These are phyloP conservation scores for Immersiporthe knoxdaviesiana DNA, from an alignment of 2,329 filamentous ascomycete species.

Conservation along the genomic window DNA sequence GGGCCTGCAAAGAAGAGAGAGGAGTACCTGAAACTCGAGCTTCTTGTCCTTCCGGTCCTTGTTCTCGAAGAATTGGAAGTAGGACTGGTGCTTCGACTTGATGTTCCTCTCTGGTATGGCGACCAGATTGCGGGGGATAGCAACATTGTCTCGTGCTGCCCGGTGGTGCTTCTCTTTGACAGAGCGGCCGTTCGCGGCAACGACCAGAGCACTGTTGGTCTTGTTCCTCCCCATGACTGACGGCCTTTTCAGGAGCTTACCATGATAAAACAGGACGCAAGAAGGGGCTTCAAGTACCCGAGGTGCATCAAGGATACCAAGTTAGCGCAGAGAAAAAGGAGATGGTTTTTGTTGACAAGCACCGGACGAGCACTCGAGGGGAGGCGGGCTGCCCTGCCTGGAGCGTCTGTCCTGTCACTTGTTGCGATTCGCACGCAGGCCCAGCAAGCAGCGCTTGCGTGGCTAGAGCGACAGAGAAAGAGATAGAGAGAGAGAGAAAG, in stretches of 20 bases:
- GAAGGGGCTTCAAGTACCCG: conserved; percentile 52
- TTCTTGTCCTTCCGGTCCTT: conserved; percentile 64
- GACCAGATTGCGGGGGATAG: conserved; percentile 36
- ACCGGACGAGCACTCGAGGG: conserved; percentile 17
- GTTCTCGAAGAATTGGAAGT: conserved; percentile 68
- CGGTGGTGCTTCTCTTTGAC: conserved; percentile 41
- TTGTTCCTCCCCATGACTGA: conserved; percentile 33
- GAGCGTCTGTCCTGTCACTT: conserved; percentile 12
- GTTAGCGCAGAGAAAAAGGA: conserved; percentile 19
- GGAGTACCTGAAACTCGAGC: conserved; percentile 61
- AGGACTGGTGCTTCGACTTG: conserved; percentile 61
- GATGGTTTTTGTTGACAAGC: conserved; percentile 14
- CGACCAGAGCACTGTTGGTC: conserved; percentile 28
- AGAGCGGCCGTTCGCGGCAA: conserved; percentile 33
- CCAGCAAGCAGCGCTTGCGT: conserved; percentile 27
- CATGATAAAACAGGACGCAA: conserved; percentile 97
- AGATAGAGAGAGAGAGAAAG: conserved; percentile 38
- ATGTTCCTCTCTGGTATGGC: conserved; percentile 37
- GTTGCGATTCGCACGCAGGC: conserved; percentile 10
- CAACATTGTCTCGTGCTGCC: conserved; percentile 34
- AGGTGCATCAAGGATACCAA: conserved; percentile 11
- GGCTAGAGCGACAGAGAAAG: conserved; percentile 35
- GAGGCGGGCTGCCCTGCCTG: not conserved
- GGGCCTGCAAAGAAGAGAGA: not conserved
- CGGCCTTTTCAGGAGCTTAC: conserved; percentile 49